Evolutionary conservation across 768 basidiomycete genomes (phyloP), one percentile per base, ranked within the genome.

Genomic region (Tricholoma matsutake): DNA sequence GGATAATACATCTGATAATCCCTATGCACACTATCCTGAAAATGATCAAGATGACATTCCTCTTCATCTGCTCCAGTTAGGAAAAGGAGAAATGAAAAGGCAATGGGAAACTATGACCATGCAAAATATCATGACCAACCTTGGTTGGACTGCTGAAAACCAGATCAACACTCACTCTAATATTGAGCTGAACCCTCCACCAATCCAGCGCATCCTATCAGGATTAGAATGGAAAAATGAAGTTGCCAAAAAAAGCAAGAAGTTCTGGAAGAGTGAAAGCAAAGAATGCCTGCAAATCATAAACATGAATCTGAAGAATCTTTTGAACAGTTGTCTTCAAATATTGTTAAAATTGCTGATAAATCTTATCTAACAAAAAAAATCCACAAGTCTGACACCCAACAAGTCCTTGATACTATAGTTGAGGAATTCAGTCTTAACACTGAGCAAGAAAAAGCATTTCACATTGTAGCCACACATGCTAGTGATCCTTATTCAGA

Each of bases 301-400:
- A 54, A 77, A 75, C 56, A 76, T 75, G 74, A 28, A 67, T 2
- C 71, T 72, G 51, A 64, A 39, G 63, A 68, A 43, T 67, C 67
- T 13, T 3, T 41, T 2, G 61, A 69, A 0, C 74, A 4, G 6
- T 34, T 10, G 6, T 34, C 32, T 10, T 35, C n/a, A n/a, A n/a
- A n/a, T n/a, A n/a, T n/a, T n/a, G n/a, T n/a, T n/a, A n/a, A n/a
- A n/a, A n/a, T n/a, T n/a, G n/a, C 22, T 25, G 22, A 25, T 3
- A 25, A 25, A 25, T 25, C 22, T 3, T 25, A 25, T 25, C 22
- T 25, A 25, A 25, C 22, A 1, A 25, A 25, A 25, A 25, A 25
- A 25, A 25, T 25, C 22, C 22, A 25, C 22, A 25, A 25, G 22
- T 25, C 22, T 25, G 22, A 25, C 22, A 25, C 22, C 1, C 22